Evolutionary conservation across 768 basidiomycete genomes (phyloP), one percentile per base, ranked within the genome.

Genomic region (Amanita pallidorosea): DNA sequence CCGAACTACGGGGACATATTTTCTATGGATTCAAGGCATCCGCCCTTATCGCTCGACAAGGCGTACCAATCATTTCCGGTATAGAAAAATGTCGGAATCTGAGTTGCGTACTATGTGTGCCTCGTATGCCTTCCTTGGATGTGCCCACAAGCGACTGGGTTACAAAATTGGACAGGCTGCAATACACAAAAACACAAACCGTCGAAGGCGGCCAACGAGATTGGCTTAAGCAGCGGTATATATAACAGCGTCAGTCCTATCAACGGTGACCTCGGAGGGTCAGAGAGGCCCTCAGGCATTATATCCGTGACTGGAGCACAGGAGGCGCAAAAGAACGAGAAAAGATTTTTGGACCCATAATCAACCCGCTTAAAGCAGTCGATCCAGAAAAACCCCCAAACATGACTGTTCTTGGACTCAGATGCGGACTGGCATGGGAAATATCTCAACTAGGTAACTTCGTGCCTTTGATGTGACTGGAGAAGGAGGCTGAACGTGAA

Each of bases 361-460:
- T 86, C 15, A 64, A 73, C 1, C 66, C 75, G 1, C 64, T 86
- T 12, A 49, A 57, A 23, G 49, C 42, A 15, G 64, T 72, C 2
- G 56, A 62, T 3, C 36, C 37, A 17, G 58, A 58, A 5, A 61
- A 66, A 15, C 62, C 75, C 15, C 41, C 29, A 17, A 51, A 45
- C 1, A 68, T 63, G 60, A 71, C 62, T 18, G 73, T 85, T 0
- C 73, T 86, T 0, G 74, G 83, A 3, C 83, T 83, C 4, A 83
- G 83, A 0, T 72, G 74, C 49, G 83, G 84, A 1, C 64, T 87
- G 4, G 79, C 82, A 43, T 84, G 81, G 78, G 83, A 87, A 60
- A 75, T 84, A 35, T 76, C 81, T 4, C 59, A 74, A 50, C 69
- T 80, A 5, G 83, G 80, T 79, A 60, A 31, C n/a, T n/a, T 27